Conservation (phyloP, 139 green algal genomes). For the Monoraphidium neglectum region DNA sequence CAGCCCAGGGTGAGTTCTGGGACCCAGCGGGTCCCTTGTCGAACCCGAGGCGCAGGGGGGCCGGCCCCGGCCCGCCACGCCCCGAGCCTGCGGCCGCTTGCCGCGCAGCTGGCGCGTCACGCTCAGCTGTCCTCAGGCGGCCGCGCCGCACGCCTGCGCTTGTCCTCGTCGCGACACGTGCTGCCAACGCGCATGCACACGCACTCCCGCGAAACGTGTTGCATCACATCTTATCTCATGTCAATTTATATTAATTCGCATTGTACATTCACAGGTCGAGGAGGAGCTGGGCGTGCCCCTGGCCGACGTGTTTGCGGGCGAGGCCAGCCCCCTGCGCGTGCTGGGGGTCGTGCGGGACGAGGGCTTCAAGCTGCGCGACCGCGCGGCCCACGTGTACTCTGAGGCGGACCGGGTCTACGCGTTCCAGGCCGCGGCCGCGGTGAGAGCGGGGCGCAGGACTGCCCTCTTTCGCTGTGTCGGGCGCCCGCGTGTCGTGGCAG, state of each 20-base stretch:
- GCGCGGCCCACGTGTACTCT: slow-evolving; percentile 82
- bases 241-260: no score
- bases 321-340: slow-evolving; percentile 44
- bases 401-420: slow-evolving; percentile 79
- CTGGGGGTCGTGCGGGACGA: slow-evolving; percentile 47
- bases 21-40: not conserved
- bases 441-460: not conserved
- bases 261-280: slow-evolving; percentile 74
- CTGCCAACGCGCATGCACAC: no score
- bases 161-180: no score
- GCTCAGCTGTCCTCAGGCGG: no score
- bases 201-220: no score
- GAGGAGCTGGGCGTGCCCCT: slow-evolving; percentile 53
- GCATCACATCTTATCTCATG: no score
- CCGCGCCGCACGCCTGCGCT: no score
- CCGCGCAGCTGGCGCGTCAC: no score
- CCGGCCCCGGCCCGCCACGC: no score
- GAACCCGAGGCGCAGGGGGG: no score
- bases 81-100: not conserved
- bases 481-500: no score
- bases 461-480: no score
- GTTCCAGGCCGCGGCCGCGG: slow-evolving; percentile 72
- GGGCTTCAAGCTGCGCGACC: slow-evolving; percentile 70
- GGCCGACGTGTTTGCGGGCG: slow-evolving; percentile 55
- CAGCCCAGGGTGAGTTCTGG: slow-evolving; percentile 34